These are phyloP conservation scores for Cladosporium sp. DNA, from an alignment of 2,329 filamentous ascomycete genomes.

Conservation along the genomic window DNA sequence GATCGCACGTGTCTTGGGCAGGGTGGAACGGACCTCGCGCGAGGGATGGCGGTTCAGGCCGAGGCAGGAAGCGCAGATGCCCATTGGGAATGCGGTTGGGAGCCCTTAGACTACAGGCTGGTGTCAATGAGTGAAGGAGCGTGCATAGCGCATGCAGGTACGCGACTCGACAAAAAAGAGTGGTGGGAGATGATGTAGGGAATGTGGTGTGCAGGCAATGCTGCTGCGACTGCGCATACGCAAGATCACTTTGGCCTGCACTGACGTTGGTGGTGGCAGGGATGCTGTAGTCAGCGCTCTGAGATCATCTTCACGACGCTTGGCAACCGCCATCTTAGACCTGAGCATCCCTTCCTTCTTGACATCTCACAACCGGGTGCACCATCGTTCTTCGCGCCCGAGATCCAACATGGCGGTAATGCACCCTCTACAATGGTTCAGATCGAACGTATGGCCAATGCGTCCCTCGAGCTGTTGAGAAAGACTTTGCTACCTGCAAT, in stretches of 20 bases:
- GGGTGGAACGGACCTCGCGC: slow-evolving; percentile 37
- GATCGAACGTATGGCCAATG: background rate
- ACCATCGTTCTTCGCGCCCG: background rate
- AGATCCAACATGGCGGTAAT: background rate
- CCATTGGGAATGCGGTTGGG: slow-evolving; percentile 37
- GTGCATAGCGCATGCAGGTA: slow-evolving; percentile 10
- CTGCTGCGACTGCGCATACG: no score
- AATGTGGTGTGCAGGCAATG: slow-evolving; percentile 5
- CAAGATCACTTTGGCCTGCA: background rate
- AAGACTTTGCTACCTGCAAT: slow-evolving; percentile 8
- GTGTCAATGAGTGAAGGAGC: background rate
- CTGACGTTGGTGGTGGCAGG: slow-evolving; percentile 4
- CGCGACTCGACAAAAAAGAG: slow-evolving; percentile 6
- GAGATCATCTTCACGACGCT: background rate
- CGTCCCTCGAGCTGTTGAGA: background rate
- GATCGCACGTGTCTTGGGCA: slow-evolving; percentile 4
- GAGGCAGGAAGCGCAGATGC: slow-evolving; percentile 47
- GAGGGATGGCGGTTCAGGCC: slow-evolving; percentile 41
- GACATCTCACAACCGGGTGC: background rate
- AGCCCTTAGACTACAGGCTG: slow-evolving; percentile 1
- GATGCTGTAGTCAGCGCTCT: background rate
- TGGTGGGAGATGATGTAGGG: slow-evolving; percentile 4
- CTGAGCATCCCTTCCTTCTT: background rate
- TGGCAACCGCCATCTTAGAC: background rate
- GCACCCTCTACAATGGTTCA: background rate